phyloP scores from a whole-genome alignment of 2,329 filamentous ascomycete genomes.

The Aspergillus spinulosporus region DNA sequence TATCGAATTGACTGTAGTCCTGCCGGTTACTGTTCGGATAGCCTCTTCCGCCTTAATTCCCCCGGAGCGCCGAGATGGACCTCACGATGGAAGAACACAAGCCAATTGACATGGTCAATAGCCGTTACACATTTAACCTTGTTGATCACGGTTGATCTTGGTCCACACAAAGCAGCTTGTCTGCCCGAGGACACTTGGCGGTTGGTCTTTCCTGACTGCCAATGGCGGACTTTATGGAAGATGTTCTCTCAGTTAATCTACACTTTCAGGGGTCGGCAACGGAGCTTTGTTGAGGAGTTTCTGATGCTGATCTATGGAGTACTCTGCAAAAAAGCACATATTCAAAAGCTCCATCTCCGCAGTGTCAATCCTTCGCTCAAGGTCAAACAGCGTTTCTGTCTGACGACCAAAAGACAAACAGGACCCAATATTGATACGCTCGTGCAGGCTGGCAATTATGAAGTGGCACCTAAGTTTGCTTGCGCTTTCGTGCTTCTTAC shows the following conservation, averaged over 20 bases:
- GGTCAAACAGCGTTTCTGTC: too few species aligned
- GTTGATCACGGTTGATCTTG: not conserved
- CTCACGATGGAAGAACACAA: not conserved
- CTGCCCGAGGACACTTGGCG: not conserved
- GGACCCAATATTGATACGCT: too few species aligned
- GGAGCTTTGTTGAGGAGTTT: not conserved
- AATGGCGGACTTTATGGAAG: not conserved
- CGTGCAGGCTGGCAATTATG: not conserved
- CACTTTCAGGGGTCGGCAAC: not conserved
- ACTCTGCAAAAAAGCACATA: not conserved
- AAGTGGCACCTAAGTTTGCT: not conserved
- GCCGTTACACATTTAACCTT: not conserved
- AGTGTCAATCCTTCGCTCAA: too few species aligned
- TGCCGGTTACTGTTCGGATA: too few species aligned
- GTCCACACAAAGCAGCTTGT: not conserved
- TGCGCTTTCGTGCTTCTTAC: not conserved
- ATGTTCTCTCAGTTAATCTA: not conserved
- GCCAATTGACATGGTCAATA: not conserved
- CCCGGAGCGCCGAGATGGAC: not conserved
- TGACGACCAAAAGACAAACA: not conserved
- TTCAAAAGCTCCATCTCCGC: not conserved
- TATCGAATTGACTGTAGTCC: not conserved
- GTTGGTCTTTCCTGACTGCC: not conserved
- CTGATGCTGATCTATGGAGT: not conserved
- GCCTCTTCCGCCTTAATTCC: not conserved